Percentiles rank a stretch among this genome's conserved stretches.
phyloP scores from a whole-genome alignment of 805 yeast genomes.

The Spathaspora sp. region DNA sequence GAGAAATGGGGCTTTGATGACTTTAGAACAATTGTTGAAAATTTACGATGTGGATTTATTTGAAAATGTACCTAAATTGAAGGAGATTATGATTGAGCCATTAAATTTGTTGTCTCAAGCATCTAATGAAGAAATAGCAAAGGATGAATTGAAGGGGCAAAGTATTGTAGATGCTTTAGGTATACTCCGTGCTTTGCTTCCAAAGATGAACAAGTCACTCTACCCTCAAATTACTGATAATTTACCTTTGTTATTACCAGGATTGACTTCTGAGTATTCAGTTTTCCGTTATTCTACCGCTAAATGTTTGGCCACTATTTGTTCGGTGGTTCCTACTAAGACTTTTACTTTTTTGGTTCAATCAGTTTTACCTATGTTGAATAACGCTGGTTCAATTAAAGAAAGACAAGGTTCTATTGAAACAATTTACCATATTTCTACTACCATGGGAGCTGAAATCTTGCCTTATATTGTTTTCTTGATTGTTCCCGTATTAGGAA shows the following conservation, averaged over 20 bases:
- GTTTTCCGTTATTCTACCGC: constrained; percentile 90
- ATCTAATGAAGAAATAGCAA: constrained; percentile 23
- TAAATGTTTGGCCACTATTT: constrained; percentile 78
- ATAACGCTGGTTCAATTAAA: constrained; percentile 63
- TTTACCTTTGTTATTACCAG: constrained; percentile 44
- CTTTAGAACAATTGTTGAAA: constrained; percentile 58
- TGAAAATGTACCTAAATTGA: constrained; percentile 60
- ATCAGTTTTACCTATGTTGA: constrained; percentile 71
- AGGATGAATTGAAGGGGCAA: constrained; percentile 61
- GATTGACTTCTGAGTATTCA: constrained; percentile 65
- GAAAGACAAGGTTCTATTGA: constrained; percentile 95
- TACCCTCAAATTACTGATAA: constrained; percentile 45
- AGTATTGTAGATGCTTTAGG: constrained; percentile 83
- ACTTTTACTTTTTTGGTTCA: constrained; percentile 81
- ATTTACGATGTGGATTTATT: constrained; percentile 56
- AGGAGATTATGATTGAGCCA: constrained; percentile 63
- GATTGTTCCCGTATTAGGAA: constrained; percentile 92
- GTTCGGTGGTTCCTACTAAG: constrained; percentile 61
- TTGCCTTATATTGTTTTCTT: constrained; percentile 93
- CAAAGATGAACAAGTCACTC: constrained; percentile 50
- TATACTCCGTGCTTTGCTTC: constrained; percentile 68
- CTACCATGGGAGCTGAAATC: constrained; percentile 81
- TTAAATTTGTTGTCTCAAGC: constrained; percentile 36
- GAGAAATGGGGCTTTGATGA: constrained; percentile 76
- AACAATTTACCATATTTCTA: constrained; percentile 79